Percentiles rank a stretch among this genome's conserved stretches.
Conservation (phyloP, 2,329 filamentous ascomycete species). For the Tympanopsis confertula region DNA sequence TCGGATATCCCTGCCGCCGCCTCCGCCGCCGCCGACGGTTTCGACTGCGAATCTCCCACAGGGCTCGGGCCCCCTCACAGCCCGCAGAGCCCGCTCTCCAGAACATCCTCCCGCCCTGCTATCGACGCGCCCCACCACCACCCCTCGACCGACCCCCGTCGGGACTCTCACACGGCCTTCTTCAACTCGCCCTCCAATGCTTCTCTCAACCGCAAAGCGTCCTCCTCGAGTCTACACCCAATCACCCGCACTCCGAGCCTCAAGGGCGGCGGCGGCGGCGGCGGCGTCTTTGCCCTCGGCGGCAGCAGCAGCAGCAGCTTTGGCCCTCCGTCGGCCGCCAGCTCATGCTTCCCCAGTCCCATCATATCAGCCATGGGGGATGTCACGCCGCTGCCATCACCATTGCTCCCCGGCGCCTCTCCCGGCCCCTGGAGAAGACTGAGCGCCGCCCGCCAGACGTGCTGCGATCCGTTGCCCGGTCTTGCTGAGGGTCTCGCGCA, state of each 20-base stretch:
- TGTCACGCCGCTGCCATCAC: slow-evolving; percentile 69
- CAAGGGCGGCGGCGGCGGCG: slow-evolving; percentile 45
- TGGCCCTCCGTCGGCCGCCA: slow-evolving; percentile 41
- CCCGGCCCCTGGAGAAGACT: slow-evolving; percentile 55
- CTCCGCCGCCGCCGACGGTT: too few relatives aligned
- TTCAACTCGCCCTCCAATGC: neutral
- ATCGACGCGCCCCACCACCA: neutral
- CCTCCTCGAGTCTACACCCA: slow-evolving; percentile 16
- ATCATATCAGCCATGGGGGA: slow-evolving; percentile 67
- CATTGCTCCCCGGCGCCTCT: slow-evolving; percentile 53
- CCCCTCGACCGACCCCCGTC: neutral
- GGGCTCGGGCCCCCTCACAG: too few relatives aligned
- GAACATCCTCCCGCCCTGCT: neutral
- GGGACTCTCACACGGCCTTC: neutral
- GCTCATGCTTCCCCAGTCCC: slow-evolving; percentile 61
- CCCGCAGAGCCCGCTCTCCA: neutral
- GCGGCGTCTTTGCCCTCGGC: slow-evolving; percentile 47
- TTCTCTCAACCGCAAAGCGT: neutral
- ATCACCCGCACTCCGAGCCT: slow-evolving; percentile 31
- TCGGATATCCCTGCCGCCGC: neutral
- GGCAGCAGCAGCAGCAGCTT: slow-evolving; percentile 46
- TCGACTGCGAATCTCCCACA: neutral
- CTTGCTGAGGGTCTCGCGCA: slow-evolving; percentile 26
- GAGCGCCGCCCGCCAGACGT: slow-evolving; percentile 30
- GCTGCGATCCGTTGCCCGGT: slow-evolving; percentile 27